Conservation (phyloP, 140 eudicot species). For the Artemisia princeps region DNA sequence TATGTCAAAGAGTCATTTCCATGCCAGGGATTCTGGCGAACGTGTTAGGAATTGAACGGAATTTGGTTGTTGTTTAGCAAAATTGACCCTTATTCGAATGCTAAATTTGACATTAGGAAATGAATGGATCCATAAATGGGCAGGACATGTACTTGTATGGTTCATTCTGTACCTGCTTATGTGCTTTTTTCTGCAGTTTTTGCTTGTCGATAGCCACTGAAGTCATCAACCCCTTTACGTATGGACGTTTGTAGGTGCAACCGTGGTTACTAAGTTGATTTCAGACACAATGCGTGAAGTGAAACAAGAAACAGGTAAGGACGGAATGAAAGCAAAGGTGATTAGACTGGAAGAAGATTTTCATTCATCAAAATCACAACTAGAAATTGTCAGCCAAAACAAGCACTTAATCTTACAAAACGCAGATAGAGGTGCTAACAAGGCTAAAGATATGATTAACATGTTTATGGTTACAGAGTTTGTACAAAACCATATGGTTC, state of each 20-base stretch:
- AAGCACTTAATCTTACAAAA: neutral
- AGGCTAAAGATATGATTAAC: slow-evolving; percentile 32
- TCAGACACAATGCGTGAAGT: slow-evolving; percentile 34
- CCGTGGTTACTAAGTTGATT: slow-evolving; percentile 28
- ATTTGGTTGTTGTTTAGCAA: no score
- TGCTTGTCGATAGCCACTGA: neutral
- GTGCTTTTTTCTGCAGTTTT: neutral
- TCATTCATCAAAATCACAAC: neutral
- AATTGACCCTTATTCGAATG: no score
- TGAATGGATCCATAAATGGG: no score
- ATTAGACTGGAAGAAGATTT: neutral
- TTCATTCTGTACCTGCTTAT: neutral
- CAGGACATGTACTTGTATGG: neutral
- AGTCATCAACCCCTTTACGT: neutral
- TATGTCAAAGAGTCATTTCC: neutral
- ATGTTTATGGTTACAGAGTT: slow-evolving; percentile 39
- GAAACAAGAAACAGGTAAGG: slow-evolving; percentile 24
- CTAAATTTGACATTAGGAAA: no score
- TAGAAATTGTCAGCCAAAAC: neutral
- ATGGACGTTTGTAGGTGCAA: slow-evolving; percentile 33
- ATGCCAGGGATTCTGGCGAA: neutral
- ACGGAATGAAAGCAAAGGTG: slow-evolving; percentile 13
- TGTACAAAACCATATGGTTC: slow-evolving; percentile 28
- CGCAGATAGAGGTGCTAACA: neutral
- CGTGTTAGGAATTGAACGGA: no score